phyloP scores from a whole-genome alignment of 495 filamentous ascomycete species.

The Elaphomyces granulatus region DNA sequence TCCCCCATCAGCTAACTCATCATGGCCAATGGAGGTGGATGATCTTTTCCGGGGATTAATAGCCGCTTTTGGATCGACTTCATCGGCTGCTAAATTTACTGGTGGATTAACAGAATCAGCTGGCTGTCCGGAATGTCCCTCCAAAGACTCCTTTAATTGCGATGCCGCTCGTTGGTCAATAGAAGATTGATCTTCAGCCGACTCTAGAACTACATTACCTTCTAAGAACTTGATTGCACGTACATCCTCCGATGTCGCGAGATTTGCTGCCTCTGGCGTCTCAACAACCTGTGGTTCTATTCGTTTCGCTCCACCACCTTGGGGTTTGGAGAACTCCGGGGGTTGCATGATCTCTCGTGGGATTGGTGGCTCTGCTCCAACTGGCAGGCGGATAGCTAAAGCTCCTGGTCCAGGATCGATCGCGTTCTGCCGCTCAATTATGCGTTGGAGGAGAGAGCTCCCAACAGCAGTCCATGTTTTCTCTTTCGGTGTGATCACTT shows the following conservation, averaged over 20 bases:
- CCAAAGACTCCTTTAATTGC: slow-evolving; percentile 28
- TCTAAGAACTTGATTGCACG: slow-evolving; percentile 7
- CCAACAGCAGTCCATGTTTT: slow-evolving; percentile 40
- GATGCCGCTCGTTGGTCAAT: slow-evolving; percentile 30
- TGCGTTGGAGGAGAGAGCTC: slow-evolving; percentile 39
- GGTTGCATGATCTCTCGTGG: slow-evolving; percentile 5
- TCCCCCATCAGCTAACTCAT: slow-evolving; percentile 40
- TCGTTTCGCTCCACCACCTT: slow-evolving; percentile 5
- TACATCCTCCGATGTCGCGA: neutral
- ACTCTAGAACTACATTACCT: slow-evolving; percentile 8
- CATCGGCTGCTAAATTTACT: slow-evolving; percentile 13
- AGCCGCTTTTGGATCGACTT: slow-evolving; percentile 17
- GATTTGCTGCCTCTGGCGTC: neutral
- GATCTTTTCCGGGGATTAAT: slow-evolving; percentile 32
- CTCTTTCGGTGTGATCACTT: slow-evolving; percentile 20
- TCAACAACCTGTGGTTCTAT: slow-evolving; percentile 2
- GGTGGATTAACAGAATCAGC: slow-evolving; percentile 11
- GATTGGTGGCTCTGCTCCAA: slow-evolving; percentile 7
- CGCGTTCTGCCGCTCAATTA: slow-evolving; percentile 29
- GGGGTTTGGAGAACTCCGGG: slow-evolving; percentile 6
- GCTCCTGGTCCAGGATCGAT: slow-evolving; percentile 23
- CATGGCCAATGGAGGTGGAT: slow-evolving; percentile 33
- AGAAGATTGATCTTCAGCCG: slow-evolving; percentile 25
- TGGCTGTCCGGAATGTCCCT: slow-evolving; percentile 19
- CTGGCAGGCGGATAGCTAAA: slow-evolving; percentile 26